Base-by-base conservation (phyloP, 805 yeast genomes). In the Kluyveromyces aestuarii region DNA sequence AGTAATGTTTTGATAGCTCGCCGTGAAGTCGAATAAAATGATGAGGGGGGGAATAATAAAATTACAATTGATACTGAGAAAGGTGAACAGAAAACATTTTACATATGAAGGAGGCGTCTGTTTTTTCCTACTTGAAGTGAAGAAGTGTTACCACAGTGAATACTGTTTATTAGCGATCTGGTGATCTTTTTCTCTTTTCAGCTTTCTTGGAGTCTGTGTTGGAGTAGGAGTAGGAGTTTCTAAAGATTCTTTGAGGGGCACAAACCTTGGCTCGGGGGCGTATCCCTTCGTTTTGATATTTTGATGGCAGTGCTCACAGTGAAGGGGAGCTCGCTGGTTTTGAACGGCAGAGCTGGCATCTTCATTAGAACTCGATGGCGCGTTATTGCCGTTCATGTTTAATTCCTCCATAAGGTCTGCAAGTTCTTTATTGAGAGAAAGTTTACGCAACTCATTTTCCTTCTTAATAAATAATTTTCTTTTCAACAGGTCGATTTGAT, bases 381-480 rank as follows among this genome's bases (percentile, higher is more conserved):
- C n/a, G 11, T 33, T 43, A 6, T 27, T n/a, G 9, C 6, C 25
- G 16, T 43, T 33, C 51, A 51, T 55, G 30, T 48, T 54, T 17
- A 63, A 49, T 49, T 55, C 56, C 11, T 55, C 57, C 55, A 58
- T 58, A 17, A 64, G 51, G 35, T 59, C 64, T 5, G 50, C 45
- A 40, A 66, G 50, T 41, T 63, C 64, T 41, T 60, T 59, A 48
- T 65, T 61, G 45, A 69, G 53, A 16, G 67, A 63, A 14, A 57
- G 52, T 50, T 67, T 69, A 41, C 68, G 61, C 35, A 61, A 51
- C 46, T 65, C 68, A 50, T 68, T 67, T 40, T 67, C 70, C 38
- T 66, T 64, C 49, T 66, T 64, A 25, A 64, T 54, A 16, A 60
- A 57, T 14, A 70, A 55, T 43, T 61, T 64, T n/a, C 61, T 51